Evolutionary conservation across 1,284 basidiomycete species (phyloP).

Genomic region (Dichomitus squalens): DNA sequence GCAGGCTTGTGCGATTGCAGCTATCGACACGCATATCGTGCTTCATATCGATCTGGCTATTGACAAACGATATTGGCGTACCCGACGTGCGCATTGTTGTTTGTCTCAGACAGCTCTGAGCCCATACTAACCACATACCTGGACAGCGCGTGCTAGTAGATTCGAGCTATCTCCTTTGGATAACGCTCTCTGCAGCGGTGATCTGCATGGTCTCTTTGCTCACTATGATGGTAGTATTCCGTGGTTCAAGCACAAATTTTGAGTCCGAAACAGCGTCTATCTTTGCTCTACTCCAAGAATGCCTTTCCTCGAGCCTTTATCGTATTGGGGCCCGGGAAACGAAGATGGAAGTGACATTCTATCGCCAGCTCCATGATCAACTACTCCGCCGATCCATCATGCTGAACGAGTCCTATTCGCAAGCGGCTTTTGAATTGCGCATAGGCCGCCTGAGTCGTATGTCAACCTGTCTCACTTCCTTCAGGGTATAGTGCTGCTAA

Average conservation of each 20-base stretch:
- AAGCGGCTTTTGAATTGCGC: conserved; percentile 50
- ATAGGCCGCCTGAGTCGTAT: conserved; percentile 48
- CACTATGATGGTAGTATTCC: conserved; percentile 42
- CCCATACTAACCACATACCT: neutral
- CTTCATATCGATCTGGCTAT: conserved; percentile 49
- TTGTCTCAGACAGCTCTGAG: neutral
- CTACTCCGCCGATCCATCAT: conserved; percentile 42
- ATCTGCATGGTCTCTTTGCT: conserved; percentile 44
- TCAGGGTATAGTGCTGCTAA: neutral
- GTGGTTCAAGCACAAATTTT: conserved; percentile 47
- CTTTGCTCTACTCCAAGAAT: conserved; percentile 39
- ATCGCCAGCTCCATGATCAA: conserved; percentile 31
- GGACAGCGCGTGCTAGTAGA: conserved; percentile 34
- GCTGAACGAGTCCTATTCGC: conserved; percentile 46
- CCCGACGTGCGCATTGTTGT: conserved; percentile 29
- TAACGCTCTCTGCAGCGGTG: conserved; percentile 42
- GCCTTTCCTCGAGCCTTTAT: conserved; percentile 38
- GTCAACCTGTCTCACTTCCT: conserved; percentile 10
- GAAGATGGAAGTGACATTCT: conserved; percentile 23
- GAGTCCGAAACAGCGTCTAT: conserved; percentile 42
- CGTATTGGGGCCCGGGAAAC: conserved; percentile 24
- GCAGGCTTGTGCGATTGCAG: conserved; percentile 47
- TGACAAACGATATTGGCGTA: conserved; percentile 41
- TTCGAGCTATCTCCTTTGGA: conserved; percentile 44
- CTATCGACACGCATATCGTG: conserved; percentile 48